These are phyloP conservation scores for Mycosphaerella sp. DNA, from an alignment of 2,329 filamentous ascomycete genomes.

Conservation along the genomic window DNA sequence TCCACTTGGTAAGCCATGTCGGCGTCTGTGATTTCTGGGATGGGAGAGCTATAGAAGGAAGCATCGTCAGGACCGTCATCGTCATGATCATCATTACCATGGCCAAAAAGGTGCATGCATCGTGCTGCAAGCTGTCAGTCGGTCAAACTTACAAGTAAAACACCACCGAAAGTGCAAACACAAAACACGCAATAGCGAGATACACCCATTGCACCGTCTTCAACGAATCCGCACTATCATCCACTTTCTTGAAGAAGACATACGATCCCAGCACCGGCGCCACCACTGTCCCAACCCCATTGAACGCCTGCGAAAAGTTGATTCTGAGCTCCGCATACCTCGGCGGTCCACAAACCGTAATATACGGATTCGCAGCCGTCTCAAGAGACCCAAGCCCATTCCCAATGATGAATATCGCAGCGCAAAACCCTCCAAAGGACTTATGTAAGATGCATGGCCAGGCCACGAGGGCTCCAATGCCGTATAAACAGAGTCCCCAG, in stretches of 20 bases:
- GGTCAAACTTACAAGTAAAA: constrained; percentile 47
- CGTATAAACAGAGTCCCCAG: constrained; percentile 50
- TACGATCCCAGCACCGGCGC: constrained; percentile 55
- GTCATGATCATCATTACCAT: neutral
- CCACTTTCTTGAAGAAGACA: constrained; percentile 55
- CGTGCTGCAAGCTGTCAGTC: too few relatives aligned
- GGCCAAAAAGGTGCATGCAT: too few relatives aligned
- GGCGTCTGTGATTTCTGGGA: constrained; percentile 54
- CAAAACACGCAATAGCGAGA: constrained; percentile 56
- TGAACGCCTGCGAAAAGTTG: constrained; percentile 54
- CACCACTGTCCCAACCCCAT: constrained; percentile 53
- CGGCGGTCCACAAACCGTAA: constrained; percentile 54
- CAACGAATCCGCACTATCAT: constrained; percentile 46
- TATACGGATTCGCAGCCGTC: constrained; percentile 53
- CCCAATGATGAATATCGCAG: constrained; percentile 51
- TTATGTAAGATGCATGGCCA: constrained; percentile 53
- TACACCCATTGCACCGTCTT: constrained; percentile 61
- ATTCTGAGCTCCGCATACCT: constrained; percentile 54
- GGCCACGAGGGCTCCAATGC: constrained; percentile 52
- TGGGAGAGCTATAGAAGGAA: constrained; percentile 34
- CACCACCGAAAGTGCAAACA: constrained; percentile 50
- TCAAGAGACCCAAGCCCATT: constrained; percentile 51
- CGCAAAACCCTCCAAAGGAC: constrained; percentile 56
- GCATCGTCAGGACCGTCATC: neutral
- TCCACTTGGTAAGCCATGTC: constrained; percentile 53